phyloP scores from a whole-genome alignment of 306 rosid genomes.

The Cucumis melo region DNA sequence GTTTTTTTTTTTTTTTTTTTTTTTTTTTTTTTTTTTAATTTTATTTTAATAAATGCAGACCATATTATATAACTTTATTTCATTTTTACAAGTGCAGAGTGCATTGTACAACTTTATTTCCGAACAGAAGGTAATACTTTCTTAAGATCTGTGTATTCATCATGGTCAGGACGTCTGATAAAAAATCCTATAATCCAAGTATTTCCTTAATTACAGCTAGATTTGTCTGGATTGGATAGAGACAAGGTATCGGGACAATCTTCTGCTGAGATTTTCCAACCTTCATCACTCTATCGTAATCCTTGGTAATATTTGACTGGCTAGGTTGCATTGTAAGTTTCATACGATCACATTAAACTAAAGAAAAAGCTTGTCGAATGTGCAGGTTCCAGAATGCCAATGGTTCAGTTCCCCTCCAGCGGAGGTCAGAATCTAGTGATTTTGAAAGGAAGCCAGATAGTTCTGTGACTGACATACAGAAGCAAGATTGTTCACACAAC shows the following conservation, averaged over 20 bases:
- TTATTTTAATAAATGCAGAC: no score
- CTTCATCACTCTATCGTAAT: conserved; percentile 20
- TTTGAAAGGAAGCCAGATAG: conserved; percentile 18
- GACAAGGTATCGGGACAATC: conserved; percentile 82
- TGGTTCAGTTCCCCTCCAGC: conserved; percentile 21
- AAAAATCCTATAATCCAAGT: conserved; percentile 8
- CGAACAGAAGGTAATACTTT: conserved; percentile 55
- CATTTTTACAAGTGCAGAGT: conserved; percentile 31
- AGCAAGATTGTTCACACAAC: conserved; percentile 13
- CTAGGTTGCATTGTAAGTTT: neutral
- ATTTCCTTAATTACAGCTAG: conserved; percentile 45
- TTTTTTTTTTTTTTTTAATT: no score
- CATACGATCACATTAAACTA: conserved; percentile 3
- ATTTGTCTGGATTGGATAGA: conserved; percentile 59
- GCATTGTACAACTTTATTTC: conserved; percentile 74
- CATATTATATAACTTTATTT: neutral
- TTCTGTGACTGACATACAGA: conserved; percentile 20
- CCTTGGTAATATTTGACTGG: conserved; percentile 31
- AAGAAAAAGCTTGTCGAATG: conserved; percentile 17
- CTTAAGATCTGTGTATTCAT: conserved; percentile 4
- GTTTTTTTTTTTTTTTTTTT: no score
- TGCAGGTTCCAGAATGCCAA: conserved; percentile 30
- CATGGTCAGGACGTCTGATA: conserved; percentile 4
- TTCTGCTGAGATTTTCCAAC: conserved; percentile 34
- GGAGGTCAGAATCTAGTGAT: conserved; percentile 26